Evolutionary conservation across 1,284 basidiomycete species (phyloP).

Genomic region (Coniophora puteana): DNA sequence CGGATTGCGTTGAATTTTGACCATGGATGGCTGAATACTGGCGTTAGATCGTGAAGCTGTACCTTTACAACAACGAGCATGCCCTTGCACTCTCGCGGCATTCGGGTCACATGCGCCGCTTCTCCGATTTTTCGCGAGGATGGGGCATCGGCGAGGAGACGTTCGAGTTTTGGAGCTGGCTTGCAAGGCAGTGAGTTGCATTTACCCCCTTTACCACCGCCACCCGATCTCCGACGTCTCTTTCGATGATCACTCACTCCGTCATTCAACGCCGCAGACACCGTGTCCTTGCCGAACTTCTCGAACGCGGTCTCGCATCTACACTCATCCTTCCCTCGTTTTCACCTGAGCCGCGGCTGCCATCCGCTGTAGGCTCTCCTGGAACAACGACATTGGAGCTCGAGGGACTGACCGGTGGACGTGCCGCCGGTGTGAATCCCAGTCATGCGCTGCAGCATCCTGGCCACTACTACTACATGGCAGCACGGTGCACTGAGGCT

Average conservation of each 20-base stretch:
- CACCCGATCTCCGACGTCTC: not conserved
- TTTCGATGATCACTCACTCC: not conserved
- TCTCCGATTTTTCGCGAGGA: slow-evolving; percentile 83
- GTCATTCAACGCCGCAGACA: slow-evolving; percentile 51
- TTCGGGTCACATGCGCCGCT: slow-evolving; percentile 79
- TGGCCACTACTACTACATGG: slow-evolving; percentile 88
- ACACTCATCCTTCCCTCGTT: slow-evolving; percentile 66
- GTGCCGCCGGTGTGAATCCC: slow-evolving; percentile 63
- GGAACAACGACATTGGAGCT: slow-evolving; percentile 36
- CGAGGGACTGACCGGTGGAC: slow-evolving; percentile 47
- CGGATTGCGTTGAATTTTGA: not conserved
- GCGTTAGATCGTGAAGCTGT: slow-evolving; percentile 79
- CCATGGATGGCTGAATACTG: too few species aligned
- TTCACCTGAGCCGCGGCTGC: slow-evolving; percentile 38
- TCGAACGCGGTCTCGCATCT: slow-evolving; percentile 75
- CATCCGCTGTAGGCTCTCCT: slow-evolving; percentile 20
- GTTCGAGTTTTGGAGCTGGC: slow-evolving; percentile 97
- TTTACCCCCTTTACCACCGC: not conserved
- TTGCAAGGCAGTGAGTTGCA: slow-evolving; percentile 84
- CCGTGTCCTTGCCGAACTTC: slow-evolving; percentile 82
- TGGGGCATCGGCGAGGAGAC: slow-evolving; percentile 99
- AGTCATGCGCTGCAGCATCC: slow-evolving; percentile 80
- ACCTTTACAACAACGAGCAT: slow-evolving; percentile 85
- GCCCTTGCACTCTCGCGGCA: slow-evolving; percentile 77
- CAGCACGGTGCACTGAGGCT: slow-evolving; percentile 78